A percentile compares a stretch with the other conserved stretches of the same genome.
Evolutionary conservation across 2,329 filamentous ascomycete species (phyloP).

Genomic region (Ophiobolus disseminans): DNA sequence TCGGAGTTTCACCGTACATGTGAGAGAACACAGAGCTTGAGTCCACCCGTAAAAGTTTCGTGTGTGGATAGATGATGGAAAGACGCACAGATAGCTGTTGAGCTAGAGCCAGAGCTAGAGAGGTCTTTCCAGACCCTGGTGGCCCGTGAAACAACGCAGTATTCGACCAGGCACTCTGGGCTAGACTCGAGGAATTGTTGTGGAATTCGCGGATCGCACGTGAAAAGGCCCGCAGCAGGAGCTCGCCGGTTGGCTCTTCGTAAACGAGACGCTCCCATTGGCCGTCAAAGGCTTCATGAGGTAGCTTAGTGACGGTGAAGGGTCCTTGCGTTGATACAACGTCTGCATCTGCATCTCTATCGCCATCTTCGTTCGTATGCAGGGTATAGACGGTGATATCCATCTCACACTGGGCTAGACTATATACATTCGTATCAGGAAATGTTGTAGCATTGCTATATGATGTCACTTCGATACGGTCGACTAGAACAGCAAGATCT

Average conservation of each 20-base stretch:
- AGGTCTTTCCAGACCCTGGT: conserved; percentile 54
- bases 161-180: conserved; percentile 54
- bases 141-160: conserved; percentile 54
- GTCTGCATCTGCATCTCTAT: background rate
- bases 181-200: conserved; percentile 6
- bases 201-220: conserved; percentile 47
- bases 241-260: conserved; percentile 51
- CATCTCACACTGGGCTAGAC: conserved; percentile 11
- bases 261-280: conserved; percentile 49
- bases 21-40: conserved; percentile 56
- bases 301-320: conserved; percentile 13
- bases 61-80: conserved; percentile 42
- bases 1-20: conserved; percentile 57
- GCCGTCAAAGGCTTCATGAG: conserved; percentile 18
- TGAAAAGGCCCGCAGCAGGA: conserved; percentile 50
- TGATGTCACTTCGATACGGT: conserved; percentile 10
- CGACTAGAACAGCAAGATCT: conserved; percentile 3
- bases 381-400: conserved; percentile 20
- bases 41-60: conserved; percentile 55
- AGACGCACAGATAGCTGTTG: conserved; percentile 59
- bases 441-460: conserved; percentile 5
- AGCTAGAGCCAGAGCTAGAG: conserved; percentile 57
- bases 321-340: background rate
- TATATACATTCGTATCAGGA: conserved; percentile 9
- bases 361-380: conserved; percentile 6